Percentiles rank a stretch among this genome's conserved stretches.
phyloP scores from a whole-genome alignment of 768 basidiomycete genomes.

The Pholiota microspora region DNA sequence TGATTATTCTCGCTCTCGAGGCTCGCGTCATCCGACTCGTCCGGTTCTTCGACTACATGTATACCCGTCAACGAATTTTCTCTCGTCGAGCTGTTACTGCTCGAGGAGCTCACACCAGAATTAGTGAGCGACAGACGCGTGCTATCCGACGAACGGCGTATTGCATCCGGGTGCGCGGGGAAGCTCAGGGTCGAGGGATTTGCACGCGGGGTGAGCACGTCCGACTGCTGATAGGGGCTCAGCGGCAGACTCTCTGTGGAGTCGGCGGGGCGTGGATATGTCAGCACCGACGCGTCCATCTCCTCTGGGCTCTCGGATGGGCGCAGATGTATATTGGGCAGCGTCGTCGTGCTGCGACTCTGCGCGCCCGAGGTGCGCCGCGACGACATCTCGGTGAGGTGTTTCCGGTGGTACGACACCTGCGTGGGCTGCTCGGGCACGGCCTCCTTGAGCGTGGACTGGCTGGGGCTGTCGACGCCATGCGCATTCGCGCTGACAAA shows the following conservation, averaged over 20 bases:
- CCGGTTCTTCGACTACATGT: constrained; percentile 8
- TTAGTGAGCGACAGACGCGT: not conserved
- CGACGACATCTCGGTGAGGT: constrained; percentile 12
- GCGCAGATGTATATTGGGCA: constrained; percentile 28
- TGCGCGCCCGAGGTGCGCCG: constrained; percentile 21
- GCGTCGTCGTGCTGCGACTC: constrained; percentile 31
- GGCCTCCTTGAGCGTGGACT: constrained; percentile 15
- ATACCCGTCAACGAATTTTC: constrained; percentile 4
- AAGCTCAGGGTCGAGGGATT: constrained; percentile 15
- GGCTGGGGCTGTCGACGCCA: constrained; percentile 12
- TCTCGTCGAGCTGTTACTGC: constrained; percentile 1
- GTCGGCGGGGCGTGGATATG: constrained; percentile 71
- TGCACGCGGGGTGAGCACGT: constrained; percentile 34
- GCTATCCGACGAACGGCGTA: constrained; percentile 4
- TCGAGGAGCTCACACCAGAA: not conserved
- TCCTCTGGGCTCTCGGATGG: constrained; percentile 45
- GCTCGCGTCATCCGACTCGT: constrained; percentile 10
- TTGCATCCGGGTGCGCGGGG: constrained; percentile 1
- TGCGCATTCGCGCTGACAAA: constrained; percentile 29
- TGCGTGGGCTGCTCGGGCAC: constrained; percentile 5
- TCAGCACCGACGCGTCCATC: constrained; percentile 74
- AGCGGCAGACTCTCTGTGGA: constrained; percentile 70
- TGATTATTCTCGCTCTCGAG: not conserved
- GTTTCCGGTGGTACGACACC: constrained; percentile 21
- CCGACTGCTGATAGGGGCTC: constrained; percentile 22